phyloP scores from a whole-genome alignment of 2,329 filamentous ascomycete species.

The Cadophora malorum region DNA sequence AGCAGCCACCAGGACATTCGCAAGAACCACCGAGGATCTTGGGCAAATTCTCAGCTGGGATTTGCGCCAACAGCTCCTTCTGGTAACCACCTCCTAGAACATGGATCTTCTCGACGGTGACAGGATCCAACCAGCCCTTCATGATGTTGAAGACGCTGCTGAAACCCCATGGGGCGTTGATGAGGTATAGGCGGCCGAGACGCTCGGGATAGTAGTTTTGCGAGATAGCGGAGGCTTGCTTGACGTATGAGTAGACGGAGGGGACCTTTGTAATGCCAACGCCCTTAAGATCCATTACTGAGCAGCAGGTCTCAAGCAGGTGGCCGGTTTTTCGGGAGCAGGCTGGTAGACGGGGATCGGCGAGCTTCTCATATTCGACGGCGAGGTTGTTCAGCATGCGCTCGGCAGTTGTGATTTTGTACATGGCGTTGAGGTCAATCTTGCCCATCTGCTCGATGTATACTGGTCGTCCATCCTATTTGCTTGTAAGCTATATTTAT shows the following conservation, averaged over 20 bases:
- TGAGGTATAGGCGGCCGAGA: constrained; percentile 92
- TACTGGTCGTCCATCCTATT: constrained; percentile 89
- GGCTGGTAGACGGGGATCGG: constrained; percentile 90
- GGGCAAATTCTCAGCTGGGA: constrained; percentile 89
- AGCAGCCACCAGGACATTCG: constrained; percentile 81
- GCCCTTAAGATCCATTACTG: constrained; percentile 97
- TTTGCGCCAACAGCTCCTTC: constrained; percentile 81
- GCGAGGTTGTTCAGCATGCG: constrained; percentile 97
- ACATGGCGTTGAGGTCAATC: constrained; percentile 87
- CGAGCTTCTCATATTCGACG: constrained; percentile 95
- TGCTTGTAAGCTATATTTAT: constrained; percentile 28
- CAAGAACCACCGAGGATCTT: constrained; percentile 85
- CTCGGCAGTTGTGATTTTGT: constrained; percentile 89
- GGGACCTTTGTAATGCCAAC: constrained; percentile 82
- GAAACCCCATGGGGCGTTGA: constrained; percentile 98
- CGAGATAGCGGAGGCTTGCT: constrained; percentile 83
- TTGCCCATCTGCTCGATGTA: constrained; percentile 97
- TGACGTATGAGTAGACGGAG: constrained; percentile 88
- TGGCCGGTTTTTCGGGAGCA: constrained; percentile 91
- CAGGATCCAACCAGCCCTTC: constrained; percentile 94
- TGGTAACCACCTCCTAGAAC: constrained; percentile 84
- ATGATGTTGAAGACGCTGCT: constrained; percentile 82
- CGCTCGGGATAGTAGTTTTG: constrained; percentile 99
- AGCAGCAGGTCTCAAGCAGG: constrained; percentile 97
- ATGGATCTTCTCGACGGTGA: constrained; percentile 96